Percentiles rank a stretch among this genome's conserved stretches.
phyloP scores from a whole-genome alignment of 1,139 yeast genomes.

The Saccharomyces uvarum region DNA sequence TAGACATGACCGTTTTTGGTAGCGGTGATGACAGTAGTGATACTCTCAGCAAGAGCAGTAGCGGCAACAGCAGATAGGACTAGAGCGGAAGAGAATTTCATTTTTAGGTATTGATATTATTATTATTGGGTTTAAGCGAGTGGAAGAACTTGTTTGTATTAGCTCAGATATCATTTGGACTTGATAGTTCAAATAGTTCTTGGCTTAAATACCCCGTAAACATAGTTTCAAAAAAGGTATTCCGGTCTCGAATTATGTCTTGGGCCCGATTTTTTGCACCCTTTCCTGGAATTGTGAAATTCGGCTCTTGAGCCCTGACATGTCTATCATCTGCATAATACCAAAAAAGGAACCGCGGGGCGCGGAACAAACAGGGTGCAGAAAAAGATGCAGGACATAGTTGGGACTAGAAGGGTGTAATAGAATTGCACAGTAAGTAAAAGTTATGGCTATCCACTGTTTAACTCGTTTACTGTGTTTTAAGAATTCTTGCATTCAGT shows the following conservation, averaged over 20 bases:
- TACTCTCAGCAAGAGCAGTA: conserved; percentile 7
- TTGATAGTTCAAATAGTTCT: not conserved
- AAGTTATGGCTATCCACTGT: not conserved
- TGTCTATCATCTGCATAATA: not conserved
- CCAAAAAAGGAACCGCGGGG: not conserved
- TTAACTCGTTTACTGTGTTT: not conserved
- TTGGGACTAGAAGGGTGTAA: not conserved
- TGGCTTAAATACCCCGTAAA: not conserved
- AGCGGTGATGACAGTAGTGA: conserved; percentile 5
- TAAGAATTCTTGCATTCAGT: not conserved
- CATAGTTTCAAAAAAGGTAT: not conserved
- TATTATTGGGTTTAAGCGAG: not conserved
- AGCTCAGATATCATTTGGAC: not conserved
- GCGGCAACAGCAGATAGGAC: conserved; percentile 3
- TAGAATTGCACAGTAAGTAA: not conserved
- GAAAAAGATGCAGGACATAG: not conserved
- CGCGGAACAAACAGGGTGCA: not conserved
- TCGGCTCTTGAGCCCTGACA: not conserved
- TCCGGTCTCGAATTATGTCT: not conserved
- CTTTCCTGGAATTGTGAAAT: not conserved
- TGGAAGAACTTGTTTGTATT: not conserved
- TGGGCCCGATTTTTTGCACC: not conserved
- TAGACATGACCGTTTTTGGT: conserved; percentile 8
- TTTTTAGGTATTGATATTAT: not conserved
- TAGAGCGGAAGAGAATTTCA: not conserved